phyloP scores from a whole-genome alignment of 148 eudicot species.

The Agrostemma githago region DNA sequence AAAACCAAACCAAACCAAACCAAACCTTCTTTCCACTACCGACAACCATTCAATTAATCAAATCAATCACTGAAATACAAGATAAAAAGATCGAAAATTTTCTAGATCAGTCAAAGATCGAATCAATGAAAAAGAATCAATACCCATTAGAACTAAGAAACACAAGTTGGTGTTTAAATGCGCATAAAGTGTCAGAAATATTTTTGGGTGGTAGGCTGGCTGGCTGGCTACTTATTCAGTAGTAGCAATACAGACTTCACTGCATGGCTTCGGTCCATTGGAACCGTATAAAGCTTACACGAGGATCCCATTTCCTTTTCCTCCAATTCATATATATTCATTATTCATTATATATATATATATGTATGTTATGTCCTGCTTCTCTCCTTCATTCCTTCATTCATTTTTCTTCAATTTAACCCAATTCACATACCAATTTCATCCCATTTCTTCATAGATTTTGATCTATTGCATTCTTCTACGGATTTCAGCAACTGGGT shows the following conservation, averaged over 20 bases:
- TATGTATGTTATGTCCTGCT: slow-evolving; percentile 7
- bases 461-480: not conserved
- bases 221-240: too few relatives aligned
- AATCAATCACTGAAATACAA: too few relatives aligned
- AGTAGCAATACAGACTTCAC: slow-evolving; percentile 12
- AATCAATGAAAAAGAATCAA: too few relatives aligned
- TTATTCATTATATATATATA: slow-evolving; percentile 13
- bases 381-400: slow-evolving; percentile 31
- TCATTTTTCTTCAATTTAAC: slow-evolving; percentile 5
- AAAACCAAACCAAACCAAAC: too few relatives aligned
- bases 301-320: slow-evolving; percentile 44
- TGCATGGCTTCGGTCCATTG: slow-evolving; percentile 39
- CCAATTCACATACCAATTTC: not conserved
- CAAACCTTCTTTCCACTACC: too few relatives aligned
- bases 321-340: not conserved
- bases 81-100: too few relatives aligned
- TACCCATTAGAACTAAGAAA: too few relatives aligned
- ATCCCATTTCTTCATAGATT: not conserved
- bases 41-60: too few relatives aligned
- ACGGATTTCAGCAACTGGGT: slow-evolving; percentile 15
- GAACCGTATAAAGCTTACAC: slow-evolving; percentile 52
- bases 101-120: too few relatives aligned
- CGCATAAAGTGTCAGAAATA: not conserved
- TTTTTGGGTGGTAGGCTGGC: not conserved
- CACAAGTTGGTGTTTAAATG: not conserved